Evolutionary conservation across 169 alveolate genomes (phyloP), one percentile per base, ranked within the genome.

Genomic region (Plasmodium malariae): DNA sequence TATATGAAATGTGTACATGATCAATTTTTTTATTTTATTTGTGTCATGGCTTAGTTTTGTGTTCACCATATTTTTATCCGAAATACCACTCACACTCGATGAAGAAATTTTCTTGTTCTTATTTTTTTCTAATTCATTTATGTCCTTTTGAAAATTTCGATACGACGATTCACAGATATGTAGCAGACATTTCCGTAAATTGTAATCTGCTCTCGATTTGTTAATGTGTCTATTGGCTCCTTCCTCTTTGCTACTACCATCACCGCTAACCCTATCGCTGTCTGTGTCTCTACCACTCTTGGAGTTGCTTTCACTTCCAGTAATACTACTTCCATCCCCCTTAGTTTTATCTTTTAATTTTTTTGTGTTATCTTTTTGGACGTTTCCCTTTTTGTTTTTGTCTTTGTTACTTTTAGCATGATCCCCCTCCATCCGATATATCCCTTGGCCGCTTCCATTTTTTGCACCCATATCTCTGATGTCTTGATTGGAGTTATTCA

Each of bases 81-180:
- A 3, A 11, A 43, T 43, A 17, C 12, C 51, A 14, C 7, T 5
- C n/a, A 26, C 21, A 1, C 17, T 14, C 17, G 7, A 3, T 1
- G 12, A 36, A 19, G 32, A 21, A 11, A 17, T 14, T 63, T 86
- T 86, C 26, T 54, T 86, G 34, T 70, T 86, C 30, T 86, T 86
- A 51, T 70, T 86, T 34, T 49, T 71, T 40, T 86, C 92, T 21
- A 86, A 5, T 86, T 86, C 92, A 37, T 57, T 51, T 43, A 86
- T 86, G 32, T 86, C 92, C 14, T 59, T 86, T 40, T 86, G 92
- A 36, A 86, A 60, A 70, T 70, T 86, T 37, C 87, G 45, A 60
- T 70, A 86, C 19, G 92, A 24, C 5, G 92, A 86, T 34, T 86
- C 92, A 57, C 92, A 86, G 19, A 86, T 69, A 49, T 86, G 54